Percentiles rank a stretch among this genome's conserved stretches.
Conservation (phyloP, 1,139 yeast species). For the Debaryomycetaceae sp. region DNA sequence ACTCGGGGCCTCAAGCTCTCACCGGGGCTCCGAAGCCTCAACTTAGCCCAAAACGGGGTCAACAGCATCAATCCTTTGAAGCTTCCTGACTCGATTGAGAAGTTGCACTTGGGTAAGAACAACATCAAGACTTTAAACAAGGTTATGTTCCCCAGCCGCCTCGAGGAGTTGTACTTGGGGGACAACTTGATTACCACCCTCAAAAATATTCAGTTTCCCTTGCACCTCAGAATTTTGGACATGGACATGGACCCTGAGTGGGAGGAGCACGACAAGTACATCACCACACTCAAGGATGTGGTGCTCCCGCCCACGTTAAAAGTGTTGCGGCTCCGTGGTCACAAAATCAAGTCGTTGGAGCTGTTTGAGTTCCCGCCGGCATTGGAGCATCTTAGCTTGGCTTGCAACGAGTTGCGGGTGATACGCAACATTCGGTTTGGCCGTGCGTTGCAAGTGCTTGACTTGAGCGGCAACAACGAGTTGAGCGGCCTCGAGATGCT, state of each 20-base stretch:
- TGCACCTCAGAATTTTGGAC: conserved; percentile 35
- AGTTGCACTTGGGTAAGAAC: conserved; percentile 34
- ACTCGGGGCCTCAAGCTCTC: conserved; percentile 45
- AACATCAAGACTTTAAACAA: conserved; percentile 45
- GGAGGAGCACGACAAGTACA: conserved; percentile 40
- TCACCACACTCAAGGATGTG: conserved; percentile 42
- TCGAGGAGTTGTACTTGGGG: conserved; percentile 38
- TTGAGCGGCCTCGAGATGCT: conserved; percentile 36
- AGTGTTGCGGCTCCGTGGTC: conserved; percentile 37
- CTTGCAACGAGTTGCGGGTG: conserved; percentile 38
- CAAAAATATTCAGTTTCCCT: conserved; percentile 41
- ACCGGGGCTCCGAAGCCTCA: conserved; percentile 24
- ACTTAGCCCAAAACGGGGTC: conserved; percentile 40
- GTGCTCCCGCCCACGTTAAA: conserved; percentile 34
- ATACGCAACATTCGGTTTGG: conserved; percentile 37
- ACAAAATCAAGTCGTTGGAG: conserved; percentile 37
- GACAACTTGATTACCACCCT: conserved; percentile 42
- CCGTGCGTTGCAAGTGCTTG: conserved; percentile 28
- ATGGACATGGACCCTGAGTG: conserved; percentile 40
- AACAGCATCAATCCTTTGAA: conserved; percentile 45
- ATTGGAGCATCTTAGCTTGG: conserved; percentile 30
- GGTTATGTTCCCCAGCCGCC: conserved; percentile 35
- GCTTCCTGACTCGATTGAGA: conserved; percentile 38
- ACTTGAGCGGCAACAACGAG: conserved; percentile 43
- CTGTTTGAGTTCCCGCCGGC: conserved; percentile 36